These are phyloP conservation scores for Apiotrichum siamense DNA, from an alignment of 1,284 basidiomycete genomes.

Conservation along the genomic window DNA sequence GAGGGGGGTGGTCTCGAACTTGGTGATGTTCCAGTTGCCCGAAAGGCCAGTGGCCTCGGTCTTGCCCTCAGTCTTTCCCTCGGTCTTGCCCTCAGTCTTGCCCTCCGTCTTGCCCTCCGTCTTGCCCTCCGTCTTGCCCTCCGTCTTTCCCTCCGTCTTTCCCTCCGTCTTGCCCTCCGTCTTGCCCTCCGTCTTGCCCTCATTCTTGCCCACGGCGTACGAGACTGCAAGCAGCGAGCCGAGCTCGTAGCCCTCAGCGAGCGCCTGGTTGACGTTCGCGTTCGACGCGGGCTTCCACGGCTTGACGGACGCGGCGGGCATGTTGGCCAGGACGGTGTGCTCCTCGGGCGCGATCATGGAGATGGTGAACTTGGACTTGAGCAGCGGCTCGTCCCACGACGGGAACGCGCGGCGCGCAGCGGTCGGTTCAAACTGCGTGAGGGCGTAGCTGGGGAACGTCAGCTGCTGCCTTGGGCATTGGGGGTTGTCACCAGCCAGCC, in stretches of 20 bases:
- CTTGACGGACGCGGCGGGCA: constrained; percentile 62
- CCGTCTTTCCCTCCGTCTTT: constrained; percentile 38
- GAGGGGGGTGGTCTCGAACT: constrained; percentile 67
- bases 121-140: constrained; percentile 43
- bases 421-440: constrained; percentile 81
- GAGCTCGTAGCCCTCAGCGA: constrained; percentile 40
- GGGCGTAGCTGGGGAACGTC: constrained; percentile 52
- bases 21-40: constrained; percentile 66
- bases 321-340: constrained; percentile 72
- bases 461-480: background rate
- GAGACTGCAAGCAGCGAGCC: constrained; percentile 39
- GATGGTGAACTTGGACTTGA: constrained; percentile 81
- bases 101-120: constrained; percentile 46
- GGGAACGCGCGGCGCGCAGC: constrained; percentile 77
- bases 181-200: constrained; percentile 45
- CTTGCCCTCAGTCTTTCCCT: constrained; percentile 40
- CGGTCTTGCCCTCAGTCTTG: constrained; percentile 22
- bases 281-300: constrained; percentile 41
- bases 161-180: constrained; percentile 37
- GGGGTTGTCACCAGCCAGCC: background rate
- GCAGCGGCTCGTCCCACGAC: constrained; percentile 83
- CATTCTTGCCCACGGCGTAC: constrained; percentile 30
- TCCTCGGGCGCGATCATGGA: constrained; percentile 71
- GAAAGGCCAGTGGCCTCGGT: constrained; percentile 29
- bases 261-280: constrained; percentile 29